Evolutionary conservation across 768 basidiomycete genomes (phyloP).

Genomic region (Hemileccinum rubropunctum): DNA sequence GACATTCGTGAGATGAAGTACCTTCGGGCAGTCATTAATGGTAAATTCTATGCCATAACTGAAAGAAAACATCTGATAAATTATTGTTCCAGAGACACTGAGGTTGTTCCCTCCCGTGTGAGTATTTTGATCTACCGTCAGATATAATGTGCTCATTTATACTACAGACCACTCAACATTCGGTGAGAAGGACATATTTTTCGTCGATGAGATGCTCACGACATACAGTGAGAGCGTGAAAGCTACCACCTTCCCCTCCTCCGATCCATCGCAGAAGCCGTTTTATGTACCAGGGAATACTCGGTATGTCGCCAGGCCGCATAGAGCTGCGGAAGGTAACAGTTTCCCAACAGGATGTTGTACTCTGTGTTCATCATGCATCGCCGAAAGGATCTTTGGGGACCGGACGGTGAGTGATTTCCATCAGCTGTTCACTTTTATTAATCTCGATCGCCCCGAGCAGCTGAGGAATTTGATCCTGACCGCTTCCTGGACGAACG

Average conservation of each 20-base stretch:
- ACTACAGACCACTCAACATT: conserved; percentile 44
- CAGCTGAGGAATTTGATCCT: conserved; percentile 68
- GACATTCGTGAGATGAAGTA: conserved; percentile 62
- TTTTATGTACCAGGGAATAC: conserved; percentile 41
- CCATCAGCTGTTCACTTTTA: background rate
- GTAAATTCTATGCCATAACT: conserved; percentile 26
- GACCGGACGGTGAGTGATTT: conserved; percentile 54
- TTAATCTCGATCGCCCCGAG: background rate
- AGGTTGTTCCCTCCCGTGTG: conserved; percentile 53
- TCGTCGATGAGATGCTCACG: background rate
- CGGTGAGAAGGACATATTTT: conserved; percentile 29
- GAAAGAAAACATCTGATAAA: background rate
- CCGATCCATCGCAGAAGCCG: conserved; percentile 16
- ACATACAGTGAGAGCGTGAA: conserved; percentile 42
- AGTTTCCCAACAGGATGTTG: conserved; percentile 28
- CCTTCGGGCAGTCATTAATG: conserved; percentile 63
- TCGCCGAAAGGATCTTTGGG: conserved; percentile 64
- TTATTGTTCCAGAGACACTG: conserved; percentile 42
- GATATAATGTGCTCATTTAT: background rate
- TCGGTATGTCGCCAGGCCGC: conserved; percentile 18
- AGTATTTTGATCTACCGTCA: background rate
- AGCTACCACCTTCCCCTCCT: conserved; percentile 44
- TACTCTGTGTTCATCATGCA: conserved; percentile 70
- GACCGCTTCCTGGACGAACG: conserved; percentile 69
- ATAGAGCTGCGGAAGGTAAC: background rate